Percentiles rank a stretch among this genome's conserved stretches.
These are phyloP conservation scores for Entonaema liquescens DNA, from an alignment of 495 filamentous ascomycete genomes.

Conservation along the genomic window DNA sequence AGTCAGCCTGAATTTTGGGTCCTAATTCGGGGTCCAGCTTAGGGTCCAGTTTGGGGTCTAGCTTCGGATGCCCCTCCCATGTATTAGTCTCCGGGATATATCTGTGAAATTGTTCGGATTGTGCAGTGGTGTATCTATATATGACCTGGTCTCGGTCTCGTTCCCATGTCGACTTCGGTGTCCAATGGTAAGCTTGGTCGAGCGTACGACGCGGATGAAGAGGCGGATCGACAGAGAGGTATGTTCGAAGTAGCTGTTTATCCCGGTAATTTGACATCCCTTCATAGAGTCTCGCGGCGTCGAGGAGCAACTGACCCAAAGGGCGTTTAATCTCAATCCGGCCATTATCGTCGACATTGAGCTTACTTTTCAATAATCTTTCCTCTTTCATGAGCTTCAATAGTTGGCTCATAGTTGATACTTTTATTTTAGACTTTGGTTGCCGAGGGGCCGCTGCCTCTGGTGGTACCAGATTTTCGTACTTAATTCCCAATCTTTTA, in stretches of 20 bases:
- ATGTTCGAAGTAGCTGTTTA: conserved; percentile 66
- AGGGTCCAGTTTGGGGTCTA: conserved; percentile 14
- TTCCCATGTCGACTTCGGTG: conserved; percentile 64
- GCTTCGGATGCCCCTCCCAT: conserved; percentile 36
- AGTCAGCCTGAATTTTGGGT: too few relatives aligned
- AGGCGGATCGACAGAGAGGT: conserved; percentile 63
- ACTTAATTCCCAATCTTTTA: neutral
- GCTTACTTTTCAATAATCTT: neutral
- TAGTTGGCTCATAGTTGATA: conserved; percentile 18
- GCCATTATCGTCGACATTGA: conserved; percentile 28
- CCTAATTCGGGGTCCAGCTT: conserved; percentile 18
- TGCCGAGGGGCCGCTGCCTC: neutral
- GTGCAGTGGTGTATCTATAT: conserved; percentile 58
- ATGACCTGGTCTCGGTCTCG: conserved; percentile 76
- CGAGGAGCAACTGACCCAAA: conserved; percentile 48
- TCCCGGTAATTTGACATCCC: conserved; percentile 58
- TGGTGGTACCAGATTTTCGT: neutral
- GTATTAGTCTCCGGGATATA: neutral
- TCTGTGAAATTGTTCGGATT: conserved; percentile 40
- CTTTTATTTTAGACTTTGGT: neutral
- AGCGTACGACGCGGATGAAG: conserved; percentile 75
- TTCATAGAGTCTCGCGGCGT: conserved; percentile 51
- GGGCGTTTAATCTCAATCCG: conserved; percentile 46
- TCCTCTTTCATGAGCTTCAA: conserved; percentile 10
- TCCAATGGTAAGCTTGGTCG: conserved; percentile 74